phyloP scores from a whole-genome alignment of 192 early-diverging fungal species.

The Linnemannia hyalina region DNA sequence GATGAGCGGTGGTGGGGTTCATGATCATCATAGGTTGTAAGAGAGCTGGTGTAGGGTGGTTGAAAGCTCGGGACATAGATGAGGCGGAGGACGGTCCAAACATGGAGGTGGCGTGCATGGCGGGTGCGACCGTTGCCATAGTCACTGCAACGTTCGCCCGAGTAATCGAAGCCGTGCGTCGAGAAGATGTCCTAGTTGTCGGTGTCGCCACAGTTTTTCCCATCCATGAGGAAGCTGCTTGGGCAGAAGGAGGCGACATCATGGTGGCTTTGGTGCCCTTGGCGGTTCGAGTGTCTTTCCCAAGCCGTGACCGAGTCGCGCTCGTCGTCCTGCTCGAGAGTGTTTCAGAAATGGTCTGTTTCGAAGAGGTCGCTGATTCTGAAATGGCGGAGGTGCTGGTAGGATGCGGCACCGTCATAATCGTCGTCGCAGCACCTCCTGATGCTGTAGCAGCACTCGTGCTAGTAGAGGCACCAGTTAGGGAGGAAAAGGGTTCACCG shows the following conservation, averaged over 20 bases:
- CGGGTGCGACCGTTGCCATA: neutral
- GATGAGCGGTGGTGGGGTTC: neutral
- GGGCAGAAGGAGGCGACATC: neutral
- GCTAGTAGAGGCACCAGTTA: neutral
- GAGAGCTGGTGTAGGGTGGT: neutral
- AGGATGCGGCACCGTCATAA: neutral
- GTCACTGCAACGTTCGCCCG: neutral
- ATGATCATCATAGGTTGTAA: neutral
- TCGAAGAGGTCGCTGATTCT: neutral
- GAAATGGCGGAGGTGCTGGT: neutral
- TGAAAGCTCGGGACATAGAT: neutral
- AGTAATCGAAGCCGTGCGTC: neutral
- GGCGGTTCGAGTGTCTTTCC: neutral
- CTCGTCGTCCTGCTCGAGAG: slow-evolving; percentile 10
- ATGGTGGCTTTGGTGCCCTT: neutral
- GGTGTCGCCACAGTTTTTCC: neutral
- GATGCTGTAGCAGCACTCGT: slow-evolving; percentile 3
- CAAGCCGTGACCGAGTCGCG: slow-evolving; percentile 1
- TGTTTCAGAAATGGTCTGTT: neutral
- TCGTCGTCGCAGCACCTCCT: neutral
- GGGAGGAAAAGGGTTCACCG: neutral
- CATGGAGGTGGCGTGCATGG: neutral
- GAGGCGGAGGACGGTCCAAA: neutral
- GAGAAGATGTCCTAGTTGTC: neutral
- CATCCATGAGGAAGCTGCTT: too few species aligned